phyloP scores from a whole-genome alignment of 1,284 basidiomycete genomes.

The Leccinum cinnamomeum region DNA sequence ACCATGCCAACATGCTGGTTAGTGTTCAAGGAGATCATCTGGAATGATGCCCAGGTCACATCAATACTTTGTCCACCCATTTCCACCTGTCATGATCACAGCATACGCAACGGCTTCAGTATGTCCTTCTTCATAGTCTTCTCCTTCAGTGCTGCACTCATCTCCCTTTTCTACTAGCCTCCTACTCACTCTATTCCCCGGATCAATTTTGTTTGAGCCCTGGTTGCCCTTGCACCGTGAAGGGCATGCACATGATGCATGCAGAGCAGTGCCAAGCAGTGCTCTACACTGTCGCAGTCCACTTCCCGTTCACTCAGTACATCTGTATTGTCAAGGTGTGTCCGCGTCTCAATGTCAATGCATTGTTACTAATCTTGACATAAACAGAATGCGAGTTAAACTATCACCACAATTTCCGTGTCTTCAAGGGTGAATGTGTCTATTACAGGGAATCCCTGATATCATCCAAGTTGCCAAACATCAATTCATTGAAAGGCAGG shows the following conservation, averaged over 20 bases:
- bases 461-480: constrained; percentile 11
- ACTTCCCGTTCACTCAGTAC: not conserved
- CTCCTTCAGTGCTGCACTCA: not conserved
- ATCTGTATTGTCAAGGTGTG: constrained; percentile 7
- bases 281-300: not conserved
- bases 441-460: constrained; percentile 12
- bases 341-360: not conserved
- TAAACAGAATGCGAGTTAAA: constrained; percentile 3
- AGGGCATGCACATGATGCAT: constrained; percentile 6
- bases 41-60: not conserved
- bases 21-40: not conserved
- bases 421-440: constrained; percentile 5
- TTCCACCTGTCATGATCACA: not conserved
- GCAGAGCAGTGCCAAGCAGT: constrained; percentile 2
- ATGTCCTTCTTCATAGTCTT: not conserved
- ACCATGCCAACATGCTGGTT: not conserved
- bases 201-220: not conserved
- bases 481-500: constrained; percentile 5
- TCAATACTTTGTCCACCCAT: not conserved
- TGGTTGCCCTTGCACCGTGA: not conserved
- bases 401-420: constrained; percentile 9
- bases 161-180: not conserved
- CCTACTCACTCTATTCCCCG: not conserved
- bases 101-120: not conserved
- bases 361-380: too few relatives aligned